These are phyloP conservation scores for Penicillium subrubescens DNA, from an alignment of 495 filamentous ascomycete species.

Conservation along the genomic window DNA sequence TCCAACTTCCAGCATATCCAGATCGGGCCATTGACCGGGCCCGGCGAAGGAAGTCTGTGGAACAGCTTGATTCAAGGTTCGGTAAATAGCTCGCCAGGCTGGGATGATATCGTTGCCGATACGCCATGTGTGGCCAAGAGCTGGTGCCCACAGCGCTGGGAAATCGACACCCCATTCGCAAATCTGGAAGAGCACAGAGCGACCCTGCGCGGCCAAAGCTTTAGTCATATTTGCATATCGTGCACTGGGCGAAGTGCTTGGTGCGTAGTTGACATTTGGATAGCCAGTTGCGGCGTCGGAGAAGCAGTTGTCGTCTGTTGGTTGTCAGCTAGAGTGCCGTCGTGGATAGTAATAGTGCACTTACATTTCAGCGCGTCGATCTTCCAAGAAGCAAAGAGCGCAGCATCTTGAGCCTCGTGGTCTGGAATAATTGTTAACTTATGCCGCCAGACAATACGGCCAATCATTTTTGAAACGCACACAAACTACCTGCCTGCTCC, in stretches of 20 bases:
- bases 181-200: constrained; percentile 49
- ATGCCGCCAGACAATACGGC: too few relatives aligned
- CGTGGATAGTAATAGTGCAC: background rate
- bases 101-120: constrained; percentile 59
- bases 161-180: constrained; percentile 58
- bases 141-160: constrained; percentile 50
- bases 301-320: constrained; percentile 53
- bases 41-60: constrained; percentile 36
- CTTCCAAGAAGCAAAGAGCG: constrained; percentile 46
- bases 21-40: constrained; percentile 54
- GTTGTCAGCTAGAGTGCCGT: background rate
- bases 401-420: constrained; percentile 48
- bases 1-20: constrained; percentile 58
- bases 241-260: constrained; percentile 30
- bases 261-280: constrained; percentile 43
- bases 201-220: constrained; percentile 25
- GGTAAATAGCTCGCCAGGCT: constrained; percentile 52
- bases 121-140: constrained; percentile 51
- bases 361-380: constrained; percentile 50
- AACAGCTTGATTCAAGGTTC: constrained; percentile 52
- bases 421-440: constrained; percentile 30
- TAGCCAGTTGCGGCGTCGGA: constrained; percentile 41
- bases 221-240: constrained; percentile 40
- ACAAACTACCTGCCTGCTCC: constrained; percentile 32
- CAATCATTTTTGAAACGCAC: constrained; percentile 15